Base-by-base conservation (phyloP, 345 rosid species). In the Euphorbia pulcherrima region DNA sequence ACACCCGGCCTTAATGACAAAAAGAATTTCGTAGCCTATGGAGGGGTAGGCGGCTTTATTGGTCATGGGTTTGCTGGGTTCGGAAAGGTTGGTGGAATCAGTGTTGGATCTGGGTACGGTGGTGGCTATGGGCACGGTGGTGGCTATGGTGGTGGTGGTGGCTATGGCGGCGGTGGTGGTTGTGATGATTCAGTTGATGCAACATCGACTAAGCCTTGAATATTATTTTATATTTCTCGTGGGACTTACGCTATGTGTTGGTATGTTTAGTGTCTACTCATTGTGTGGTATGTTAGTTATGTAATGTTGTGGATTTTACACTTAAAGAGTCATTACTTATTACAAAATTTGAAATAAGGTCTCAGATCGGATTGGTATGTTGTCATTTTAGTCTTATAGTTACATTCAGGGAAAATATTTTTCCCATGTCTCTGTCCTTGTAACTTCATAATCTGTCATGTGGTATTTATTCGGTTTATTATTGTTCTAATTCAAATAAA, bases 21-120 rank as follows among this genome's bases (percentile, higher is more conserved):
- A 28, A 71, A 71, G 69, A 71, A 71, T 53, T 23, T 71, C 10
- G 30, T 55, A 7, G 40, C 37, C 10, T 71, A 27, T 17, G 68
- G 68, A 3, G 74, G 74, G 2, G 18, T 71, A 39, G 74, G 74
- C 56, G 74, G 74, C 63, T 71, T 54, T 20, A 39, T 61, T 21
- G 74, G 74, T 40, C 30, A 53, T 52, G 72, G 51, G 14, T 8
- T 60, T 7, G 65, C 60, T 24, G 74, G 67, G n/a, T n/a, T n/a
- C 6, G 53, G 63, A 30, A 20, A 2, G 13, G 63, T 55, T 14
- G 74, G 68, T 6, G 33, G 68, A 1, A n/a, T 9, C 10, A 60
- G 53, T 8, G 64, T 44, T 33, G 64, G 64, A 2, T 8, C 12
- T n/a, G 63, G 74, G 6, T 2, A 28, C 23, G 74, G 62, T 12